phyloP scores from a whole-genome alignment of 768 basidiomycete genomes.

The Sutorius australiensis region DNA sequence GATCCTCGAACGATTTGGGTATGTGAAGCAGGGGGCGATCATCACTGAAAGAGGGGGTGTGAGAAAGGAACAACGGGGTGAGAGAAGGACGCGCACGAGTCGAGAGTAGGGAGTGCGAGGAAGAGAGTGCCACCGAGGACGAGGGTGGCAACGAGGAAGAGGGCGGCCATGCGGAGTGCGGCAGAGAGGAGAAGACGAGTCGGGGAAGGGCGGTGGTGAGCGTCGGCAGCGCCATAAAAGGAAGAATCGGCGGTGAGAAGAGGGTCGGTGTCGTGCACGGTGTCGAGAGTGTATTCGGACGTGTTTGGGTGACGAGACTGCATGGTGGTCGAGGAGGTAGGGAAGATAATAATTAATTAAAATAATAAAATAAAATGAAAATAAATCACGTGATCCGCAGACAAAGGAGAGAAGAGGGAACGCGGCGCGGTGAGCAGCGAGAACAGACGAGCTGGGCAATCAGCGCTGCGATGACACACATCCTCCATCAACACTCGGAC shows the following conservation, averaged over 20 bases:
- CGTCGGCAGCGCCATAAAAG: conserved; percentile 50
- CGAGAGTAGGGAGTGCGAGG: conserved; percentile 73
- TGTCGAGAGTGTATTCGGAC: conserved; percentile 63
- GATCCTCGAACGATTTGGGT: conserved; percentile 83
- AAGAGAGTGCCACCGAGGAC: conserved; percentile 77
- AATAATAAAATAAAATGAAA: conserved; percentile 4
- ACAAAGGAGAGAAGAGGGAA: conserved; percentile 23
- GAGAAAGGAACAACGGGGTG: conserved; percentile 1
- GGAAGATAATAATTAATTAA: background rate
- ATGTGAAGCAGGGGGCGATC: conserved; percentile 76
- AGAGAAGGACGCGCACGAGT: conserved; percentile 52
- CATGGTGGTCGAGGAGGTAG: conserved; percentile 6
- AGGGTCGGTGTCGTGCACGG: conserved; percentile 40
- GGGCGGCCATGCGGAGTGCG: conserved; percentile 74
- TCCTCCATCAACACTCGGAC: conserved; percentile 45
- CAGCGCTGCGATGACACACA: conserved; percentile 41
- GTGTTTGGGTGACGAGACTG: conserved; percentile 33
- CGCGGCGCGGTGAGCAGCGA: conserved; percentile 7
- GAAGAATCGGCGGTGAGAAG: conserved; percentile 29
- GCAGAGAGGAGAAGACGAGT: conserved; percentile 71
- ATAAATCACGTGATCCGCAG: conserved; percentile 14
- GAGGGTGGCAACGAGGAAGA: conserved; percentile 68
- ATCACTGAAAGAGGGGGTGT: conserved; percentile 41
- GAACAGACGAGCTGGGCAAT: conserved; percentile 9
- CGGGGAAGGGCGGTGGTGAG: conserved; percentile 36